Evolutionary conservation across 345 rosid species (phyloP).

Genomic region (Citrus trifoliata): DNA sequence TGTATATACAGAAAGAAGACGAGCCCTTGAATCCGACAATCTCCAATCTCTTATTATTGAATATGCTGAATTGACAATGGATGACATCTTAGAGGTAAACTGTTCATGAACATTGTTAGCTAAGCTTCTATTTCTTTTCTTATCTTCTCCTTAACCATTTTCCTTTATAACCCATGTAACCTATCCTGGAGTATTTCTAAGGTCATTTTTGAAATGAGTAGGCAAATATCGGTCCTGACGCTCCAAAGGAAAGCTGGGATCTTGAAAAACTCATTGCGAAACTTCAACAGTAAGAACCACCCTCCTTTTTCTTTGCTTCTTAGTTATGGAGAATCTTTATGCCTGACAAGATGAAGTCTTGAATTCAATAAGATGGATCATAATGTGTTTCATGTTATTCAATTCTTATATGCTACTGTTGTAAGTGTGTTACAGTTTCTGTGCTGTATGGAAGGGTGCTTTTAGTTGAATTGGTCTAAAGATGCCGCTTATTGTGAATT

Average conservation of each 20-base stretch:
- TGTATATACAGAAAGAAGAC: constrained; percentile 91
- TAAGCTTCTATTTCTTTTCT: not conserved
- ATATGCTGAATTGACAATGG: constrained; percentile 97
- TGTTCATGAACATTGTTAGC: not conserved
- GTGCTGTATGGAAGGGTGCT: not conserved
- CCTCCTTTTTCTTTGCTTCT: constrained; percentile 6
- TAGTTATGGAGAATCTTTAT: not conserved
- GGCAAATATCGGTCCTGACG: constrained; percentile 87
- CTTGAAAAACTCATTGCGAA: constrained; percentile 87
- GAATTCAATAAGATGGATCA: constrained; percentile 6
- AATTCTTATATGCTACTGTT: not conserved
- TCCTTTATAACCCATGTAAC: not conserved
- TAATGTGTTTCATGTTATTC: not conserved
- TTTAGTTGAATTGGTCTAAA: not conserved
- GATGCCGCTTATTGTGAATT: not conserved
- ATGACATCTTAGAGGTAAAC: constrained; percentile 87
- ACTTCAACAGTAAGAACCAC: constrained; percentile 70
- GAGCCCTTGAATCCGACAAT: constrained; percentile 81
- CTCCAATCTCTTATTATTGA: constrained; percentile 85
- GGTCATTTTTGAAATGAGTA: constrained; percentile 20
- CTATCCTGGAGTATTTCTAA: constrained; percentile 2
- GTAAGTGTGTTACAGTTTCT: not conserved
- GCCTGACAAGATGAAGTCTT: not conserved
- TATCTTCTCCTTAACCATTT: not conserved
- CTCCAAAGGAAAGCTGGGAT: constrained; percentile 82